Evolutionary conservation across 1,284 basidiomycete species (phyloP).

Genomic region (Neonothopanus nambi): DNA sequence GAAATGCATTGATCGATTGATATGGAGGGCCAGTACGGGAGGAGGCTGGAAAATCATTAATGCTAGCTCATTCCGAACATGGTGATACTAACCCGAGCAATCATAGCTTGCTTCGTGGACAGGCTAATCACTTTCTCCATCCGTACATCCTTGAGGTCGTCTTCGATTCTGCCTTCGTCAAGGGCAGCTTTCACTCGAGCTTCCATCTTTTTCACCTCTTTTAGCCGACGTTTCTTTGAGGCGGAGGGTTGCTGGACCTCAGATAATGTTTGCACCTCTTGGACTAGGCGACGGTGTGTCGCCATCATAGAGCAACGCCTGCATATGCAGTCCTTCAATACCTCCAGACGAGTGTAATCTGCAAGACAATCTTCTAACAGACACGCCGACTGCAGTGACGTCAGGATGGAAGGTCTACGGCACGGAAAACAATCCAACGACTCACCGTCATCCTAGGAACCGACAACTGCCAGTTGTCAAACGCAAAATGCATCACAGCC

Average conservation of each 20-base stretch:
- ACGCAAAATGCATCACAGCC: conserved; percentile 84
- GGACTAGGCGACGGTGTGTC: conserved; percentile 59
- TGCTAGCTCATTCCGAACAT: conserved; percentile 3
- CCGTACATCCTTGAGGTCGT: conserved; percentile 73
- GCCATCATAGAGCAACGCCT: conserved; percentile 78
- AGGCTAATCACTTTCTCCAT: conserved; percentile 75
- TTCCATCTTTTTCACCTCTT: conserved; percentile 68
- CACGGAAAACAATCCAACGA: conserved; percentile 14
- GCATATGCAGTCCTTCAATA: conserved; percentile 82
- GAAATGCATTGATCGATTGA: conserved; percentile 83
- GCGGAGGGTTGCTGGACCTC: conserved; percentile 46
- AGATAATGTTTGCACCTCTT: conserved; percentile 58
- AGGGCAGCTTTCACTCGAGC: conserved; percentile 60
- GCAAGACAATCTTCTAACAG: conserved; percentile 71
- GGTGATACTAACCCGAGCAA: conserved; percentile 65
- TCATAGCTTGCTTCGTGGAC: conserved; percentile 87
- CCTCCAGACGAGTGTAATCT: conserved; percentile 82
- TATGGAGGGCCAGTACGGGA: conserved; percentile 78
- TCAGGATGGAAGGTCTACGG: conserved; percentile 6
- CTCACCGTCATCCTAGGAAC: conserved; percentile 63
- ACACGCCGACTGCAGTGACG: conserved; percentile 48
- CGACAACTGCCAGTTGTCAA: conserved; percentile 80
- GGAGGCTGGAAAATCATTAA: conserved; percentile 59
- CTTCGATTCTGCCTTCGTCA: conserved; percentile 76
- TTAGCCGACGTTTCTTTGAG: conserved; percentile 72